phyloP scores from a whole-genome alignment of 2,329 filamentous ascomycete genomes.

The Fusarium robinianum region DNA sequence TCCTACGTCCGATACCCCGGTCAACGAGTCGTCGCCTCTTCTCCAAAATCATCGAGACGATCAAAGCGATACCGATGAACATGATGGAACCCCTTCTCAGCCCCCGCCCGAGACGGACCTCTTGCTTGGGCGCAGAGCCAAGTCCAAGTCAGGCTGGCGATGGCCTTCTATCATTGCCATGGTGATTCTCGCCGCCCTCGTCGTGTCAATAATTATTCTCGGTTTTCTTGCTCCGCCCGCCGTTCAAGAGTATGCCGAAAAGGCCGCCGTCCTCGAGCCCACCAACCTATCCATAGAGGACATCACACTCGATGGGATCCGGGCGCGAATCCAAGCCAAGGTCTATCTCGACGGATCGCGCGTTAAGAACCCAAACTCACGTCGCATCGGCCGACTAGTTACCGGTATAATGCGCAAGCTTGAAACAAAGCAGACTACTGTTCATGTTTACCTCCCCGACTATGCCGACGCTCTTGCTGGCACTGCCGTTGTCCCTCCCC shows the following conservation, averaged over 20 bases:
- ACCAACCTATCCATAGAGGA: conserved; percentile 84
- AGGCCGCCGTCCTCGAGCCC: conserved; percentile 80
- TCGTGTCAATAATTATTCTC: conserved; percentile 72
- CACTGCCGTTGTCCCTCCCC: conserved; percentile 72
- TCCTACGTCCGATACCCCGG: conserved; percentile 38
- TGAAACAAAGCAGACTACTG: conserved; percentile 71
- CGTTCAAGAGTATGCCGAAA: conserved; percentile 83
- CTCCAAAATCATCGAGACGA: conserved; percentile 49
- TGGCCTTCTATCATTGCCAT: conserved; percentile 84
- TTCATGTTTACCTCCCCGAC: conserved; percentile 81
- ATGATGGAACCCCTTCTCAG: conserved; percentile 28
- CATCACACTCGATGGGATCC: conserved; percentile 77
- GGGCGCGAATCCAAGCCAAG: conserved; percentile 78
- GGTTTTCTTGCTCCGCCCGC: conserved; percentile 81
- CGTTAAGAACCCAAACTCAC: conserved; percentile 71
- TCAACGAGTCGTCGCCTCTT: conserved; percentile 57
- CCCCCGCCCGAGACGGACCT: conserved; percentile 13
- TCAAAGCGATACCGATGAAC: conserved; percentile 37
- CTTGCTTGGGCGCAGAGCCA: conserved; percentile 28
- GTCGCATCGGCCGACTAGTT: conserved; percentile 74
- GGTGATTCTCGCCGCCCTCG: conserved; percentile 62
- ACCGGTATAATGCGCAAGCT: conserved; percentile 81
- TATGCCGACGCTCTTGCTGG: conserved; percentile 80
- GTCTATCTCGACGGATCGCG: conserved; percentile 79
- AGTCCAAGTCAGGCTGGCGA: conserved; percentile 43